Conservation (phyloP, 495 filamentous ascomycete genomes). For the Penicillium bialowiezense region DNA sequence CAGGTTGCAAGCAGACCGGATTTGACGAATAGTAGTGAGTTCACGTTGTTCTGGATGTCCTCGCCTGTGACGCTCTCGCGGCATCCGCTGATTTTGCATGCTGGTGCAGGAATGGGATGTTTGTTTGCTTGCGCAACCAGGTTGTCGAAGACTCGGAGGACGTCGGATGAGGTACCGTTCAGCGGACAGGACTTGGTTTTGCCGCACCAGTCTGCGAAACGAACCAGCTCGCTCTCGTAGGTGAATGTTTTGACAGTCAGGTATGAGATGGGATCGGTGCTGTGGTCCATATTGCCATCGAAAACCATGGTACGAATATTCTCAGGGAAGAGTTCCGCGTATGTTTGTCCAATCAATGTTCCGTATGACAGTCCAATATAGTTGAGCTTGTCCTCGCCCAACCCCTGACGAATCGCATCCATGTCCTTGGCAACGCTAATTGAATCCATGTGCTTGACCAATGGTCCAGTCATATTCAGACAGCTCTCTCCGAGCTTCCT, state of each 20-base stretch:
- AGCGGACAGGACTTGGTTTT: background rate
- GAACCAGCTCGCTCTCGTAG: conserved; percentile 27
- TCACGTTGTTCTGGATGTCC: too few relatives aligned
- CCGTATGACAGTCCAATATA: conserved; percentile 60
- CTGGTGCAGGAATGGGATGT: too few relatives aligned
- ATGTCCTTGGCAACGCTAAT: conserved; percentile 38
- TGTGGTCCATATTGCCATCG: conserved; percentile 44
- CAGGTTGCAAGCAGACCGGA: too few relatives aligned
- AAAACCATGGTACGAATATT: conserved; percentile 37
- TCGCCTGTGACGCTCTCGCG: too few relatives aligned
- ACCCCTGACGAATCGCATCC: conserved; percentile 40
- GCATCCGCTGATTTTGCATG: too few relatives aligned
- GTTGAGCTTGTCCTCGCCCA: conserved; percentile 41
- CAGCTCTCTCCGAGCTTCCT: conserved; percentile 31
- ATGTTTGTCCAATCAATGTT: conserved; percentile 52
- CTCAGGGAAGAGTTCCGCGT: conserved; percentile 41
- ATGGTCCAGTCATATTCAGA: conserved; percentile 26
- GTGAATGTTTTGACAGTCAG: background rate
- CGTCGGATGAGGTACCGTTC: too few relatives aligned
- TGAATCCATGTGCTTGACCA: conserved; percentile 36
- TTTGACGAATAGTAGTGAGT: too few relatives aligned
- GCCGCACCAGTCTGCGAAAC: conserved; percentile 38
- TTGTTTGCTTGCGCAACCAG: too few relatives aligned
- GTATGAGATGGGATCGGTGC: conserved; percentile 6
- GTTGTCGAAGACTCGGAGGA: too few relatives aligned